phyloP scores from a whole-genome alignment of 257 asterid species.

The Coffea eugenioides region DNA sequence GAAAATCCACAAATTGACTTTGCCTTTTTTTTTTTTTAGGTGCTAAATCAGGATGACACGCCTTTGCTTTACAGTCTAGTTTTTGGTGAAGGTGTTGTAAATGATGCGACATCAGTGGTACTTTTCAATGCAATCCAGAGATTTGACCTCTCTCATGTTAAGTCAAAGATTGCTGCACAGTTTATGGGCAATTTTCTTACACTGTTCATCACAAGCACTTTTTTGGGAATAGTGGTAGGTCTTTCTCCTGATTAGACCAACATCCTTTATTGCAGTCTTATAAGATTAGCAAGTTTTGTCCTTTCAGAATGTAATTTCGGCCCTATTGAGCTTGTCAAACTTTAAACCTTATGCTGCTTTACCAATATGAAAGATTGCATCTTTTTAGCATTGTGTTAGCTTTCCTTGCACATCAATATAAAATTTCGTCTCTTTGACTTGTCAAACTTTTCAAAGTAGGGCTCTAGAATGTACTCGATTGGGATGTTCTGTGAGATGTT shows the following conservation, averaged over 20 bases:
- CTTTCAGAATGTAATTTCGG: background rate
- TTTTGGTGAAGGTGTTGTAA: slow-evolving; percentile 98
- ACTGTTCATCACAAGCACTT: slow-evolving; percentile 71
- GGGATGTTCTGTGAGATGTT: background rate
- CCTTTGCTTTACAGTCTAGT: slow-evolving; percentile 96
- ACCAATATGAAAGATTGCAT: no score
- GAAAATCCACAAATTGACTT: background rate
- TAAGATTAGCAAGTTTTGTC: background rate
- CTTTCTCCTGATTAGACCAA: background rate
- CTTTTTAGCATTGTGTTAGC: background rate
- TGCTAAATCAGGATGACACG: slow-evolving; percentile 95
- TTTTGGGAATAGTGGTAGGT: slow-evolving; percentile 79
- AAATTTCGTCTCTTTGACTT: background rate
- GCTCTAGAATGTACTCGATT: background rate
- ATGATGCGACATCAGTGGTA: slow-evolving; percentile 97
- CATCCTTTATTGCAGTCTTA: background rate
- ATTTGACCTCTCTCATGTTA: slow-evolving; percentile 82
- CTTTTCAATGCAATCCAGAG: slow-evolving; percentile 92
- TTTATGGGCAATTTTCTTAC: slow-evolving; percentile 72
- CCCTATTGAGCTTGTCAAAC: background rate
- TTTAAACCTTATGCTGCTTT: background rate
- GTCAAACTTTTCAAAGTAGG: background rate
- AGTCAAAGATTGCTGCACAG: slow-evolving; percentile 45
- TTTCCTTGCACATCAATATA: background rate
- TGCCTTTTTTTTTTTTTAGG: slow-evolving; percentile 44